Evolutionary conservation across 2,329 filamentous ascomycete genomes (phyloP).

Genomic region (Fusarium bactridioides): DNA sequence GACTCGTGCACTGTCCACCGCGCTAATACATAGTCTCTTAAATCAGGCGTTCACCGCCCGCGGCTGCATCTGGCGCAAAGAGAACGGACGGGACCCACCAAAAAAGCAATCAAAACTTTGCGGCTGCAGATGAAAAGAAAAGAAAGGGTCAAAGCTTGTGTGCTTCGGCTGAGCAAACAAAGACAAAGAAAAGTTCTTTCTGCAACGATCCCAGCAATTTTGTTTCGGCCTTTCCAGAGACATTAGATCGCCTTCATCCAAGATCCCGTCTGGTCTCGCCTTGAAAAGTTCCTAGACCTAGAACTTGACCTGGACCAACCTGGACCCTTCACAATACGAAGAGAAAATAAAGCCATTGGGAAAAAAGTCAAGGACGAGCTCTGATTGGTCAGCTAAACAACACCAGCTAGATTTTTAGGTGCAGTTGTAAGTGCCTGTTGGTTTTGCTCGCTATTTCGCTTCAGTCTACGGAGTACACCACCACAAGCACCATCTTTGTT

Average conservation of each 20-base stretch:
- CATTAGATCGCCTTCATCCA: not conserved
- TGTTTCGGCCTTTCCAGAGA: not conserved
- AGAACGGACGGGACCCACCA: conserved; percentile 11
- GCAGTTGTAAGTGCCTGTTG: conserved; percentile 23
- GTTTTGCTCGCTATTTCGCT: not conserved
- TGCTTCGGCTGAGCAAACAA: conserved; percentile 23
- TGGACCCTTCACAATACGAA: conserved; percentile 4
- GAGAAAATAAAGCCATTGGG: conserved; percentile 6
- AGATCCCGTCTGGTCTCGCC: not conserved
- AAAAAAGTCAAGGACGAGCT: not conserved
- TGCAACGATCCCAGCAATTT: not conserved
- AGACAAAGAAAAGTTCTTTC: conserved; percentile 12
- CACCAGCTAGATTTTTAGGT: not conserved
- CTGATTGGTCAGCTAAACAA: conserved; percentile 18
- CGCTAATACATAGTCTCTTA: conserved; percentile 1
- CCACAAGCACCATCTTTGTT: conserved; percentile 1
- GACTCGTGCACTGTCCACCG: conserved; percentile 1
- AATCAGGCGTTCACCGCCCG: conserved; percentile 39
- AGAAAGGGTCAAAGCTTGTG: conserved; percentile 14
- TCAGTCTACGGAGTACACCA: not conserved
- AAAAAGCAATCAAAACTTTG: conserved; percentile 36
- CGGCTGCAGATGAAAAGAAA: not conserved
- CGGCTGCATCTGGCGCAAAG: conserved; percentile 34
- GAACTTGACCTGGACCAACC: not conserved
- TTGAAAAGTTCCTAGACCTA: not conserved